These are phyloP conservation scores for Clarireedia paspali DNA, from an alignment of 2,329 filamentous ascomycete species.

Conservation along the genomic window DNA sequence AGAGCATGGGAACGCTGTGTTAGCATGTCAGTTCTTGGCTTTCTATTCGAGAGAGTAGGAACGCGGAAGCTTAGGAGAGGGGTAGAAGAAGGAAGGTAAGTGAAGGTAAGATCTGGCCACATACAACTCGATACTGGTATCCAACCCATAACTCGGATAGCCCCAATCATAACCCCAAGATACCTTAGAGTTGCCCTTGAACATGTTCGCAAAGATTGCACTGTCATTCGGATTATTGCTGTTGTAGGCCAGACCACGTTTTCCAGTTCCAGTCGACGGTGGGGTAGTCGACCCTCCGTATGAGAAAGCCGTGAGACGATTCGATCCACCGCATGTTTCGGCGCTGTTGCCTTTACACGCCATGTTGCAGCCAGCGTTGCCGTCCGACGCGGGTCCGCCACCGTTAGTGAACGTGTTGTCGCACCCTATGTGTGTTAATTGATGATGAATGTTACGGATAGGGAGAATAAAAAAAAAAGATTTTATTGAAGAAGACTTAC, in stretches of 20 bases:
- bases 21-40: background rate
- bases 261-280: slow-evolving; percentile 25
- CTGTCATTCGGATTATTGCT: slow-evolving; percentile 31
- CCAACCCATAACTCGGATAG: slow-evolving; percentile 34
- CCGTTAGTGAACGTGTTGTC: slow-evolving; percentile 16
- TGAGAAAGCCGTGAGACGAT: slow-evolving; percentile 10
- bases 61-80: background rate
- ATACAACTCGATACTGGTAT: slow-evolving; percentile 34
- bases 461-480: too few species aligned
- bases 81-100: background rate
- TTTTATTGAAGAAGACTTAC: slow-evolving; percentile 2
- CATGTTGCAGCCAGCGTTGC: slow-evolving; percentile 21
- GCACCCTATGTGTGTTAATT: slow-evolving; percentile 9
- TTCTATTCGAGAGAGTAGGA: background rate
- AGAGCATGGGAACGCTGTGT: slow-evolving; percentile 53
- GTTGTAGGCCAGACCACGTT: slow-evolving; percentile 64
- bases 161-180: slow-evolving; percentile 64
- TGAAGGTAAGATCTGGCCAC: background rate
- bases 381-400: slow-evolving; percentile 15
- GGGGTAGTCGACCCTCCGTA: background rate
- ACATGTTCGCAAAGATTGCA: slow-evolving; percentile 30
- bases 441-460: background rate
- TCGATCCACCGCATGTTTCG: slow-evolving; percentile 21
- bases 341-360: slow-evolving; percentile 21
- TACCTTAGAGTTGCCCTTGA: slow-evolving; percentile 38